Base-by-base conservation (phyloP, 495 filamentous ascomycete genomes). In the Emericellopsis terricola region DNA sequence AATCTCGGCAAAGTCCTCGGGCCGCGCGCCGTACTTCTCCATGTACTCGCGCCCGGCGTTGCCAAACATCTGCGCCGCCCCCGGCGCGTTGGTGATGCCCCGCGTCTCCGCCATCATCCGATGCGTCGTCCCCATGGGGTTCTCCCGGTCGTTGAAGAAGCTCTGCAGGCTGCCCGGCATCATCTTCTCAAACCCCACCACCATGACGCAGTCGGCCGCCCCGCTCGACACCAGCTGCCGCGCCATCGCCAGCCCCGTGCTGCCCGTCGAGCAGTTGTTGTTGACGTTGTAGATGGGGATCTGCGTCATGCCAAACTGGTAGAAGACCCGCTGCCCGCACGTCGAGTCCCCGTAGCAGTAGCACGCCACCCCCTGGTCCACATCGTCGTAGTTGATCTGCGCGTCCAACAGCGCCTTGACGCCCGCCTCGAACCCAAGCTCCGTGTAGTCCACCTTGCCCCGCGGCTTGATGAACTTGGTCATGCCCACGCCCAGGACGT, bases 381-480 rank as follows among this genome's bases (percentile, higher is more conserved):
- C 84, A 33, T 94, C 83, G 52, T 96, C 87, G 63, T 94, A 97
- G 55, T 73, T 86, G 63, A 97, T 81, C 27, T 89, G 72, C 0
- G 89, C 89, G 52, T 97, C 89, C 3, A 93, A 71, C 68, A 97
- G 73, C 31, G 89, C 89, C 53, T 97, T 96, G 50, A 93, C 68
- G 39, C 85, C 86, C 3, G 89, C 87, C 60, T 94, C 86, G 53
- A 84, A 94, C 35, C 89, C 89, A 5, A 94, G 71, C 51, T 93
- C 78, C 0, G 77, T 77, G 54, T 86, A 85, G 53, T 84, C 78
- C 37, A 84, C 80, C 56, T 89, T 86, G 48, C 85, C 84, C 15
- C 87, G 71, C 2, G 89, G 89, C 64, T 96, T 97, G 68, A 94
- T 82, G 69, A 97, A 97, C 56, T 91, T 91, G 59, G 89, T 97